Evolutionary conservation across 306 rosid species (phyloP), one percentile per base, ranked within the genome.

Genomic region (Lathyrus tuberosus): DNA sequence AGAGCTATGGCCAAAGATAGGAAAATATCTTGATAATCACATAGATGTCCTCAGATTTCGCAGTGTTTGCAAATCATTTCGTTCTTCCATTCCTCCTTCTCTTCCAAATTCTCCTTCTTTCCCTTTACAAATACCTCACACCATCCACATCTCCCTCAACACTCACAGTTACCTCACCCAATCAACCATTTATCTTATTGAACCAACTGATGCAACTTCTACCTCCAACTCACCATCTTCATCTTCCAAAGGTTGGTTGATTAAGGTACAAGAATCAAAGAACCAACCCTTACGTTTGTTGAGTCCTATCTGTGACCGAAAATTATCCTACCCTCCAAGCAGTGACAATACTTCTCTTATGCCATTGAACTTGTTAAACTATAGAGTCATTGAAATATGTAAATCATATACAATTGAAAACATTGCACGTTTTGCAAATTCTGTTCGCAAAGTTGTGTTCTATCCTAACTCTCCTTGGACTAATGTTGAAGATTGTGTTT

Each of bases 11-110:
- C 65, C 70, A 0, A 63, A 33, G 73, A 81, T 86, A 72, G 84
- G 86, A 51, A 75, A 68, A 16, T 70, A 8, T 20, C 81, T 89
- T 16, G 75, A 78, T 5, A 53, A 28, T 11, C 81, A 74, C 63
- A 26, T 84, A 46, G 89, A 81, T 61, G 57, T 85, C 57, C 78
- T 87, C 30, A 64, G 87, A 69, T 86, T 86, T 56, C 88, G 92
- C 38, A 70, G 92, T 47, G 86, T 86, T 24, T 84, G 88, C 18
- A 17, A 38, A 2, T 46, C 76, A 1, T 84, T 77, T 76, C 80
- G 88, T n/a, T 84, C 83, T 69, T 74, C 87, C 10, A 35, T 82
- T 8, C 82, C 86, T 74, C 53, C 58, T 15, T 33, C 62, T 54
- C 49, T 5, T n/a, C 76, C 43, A 14, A 79, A 65, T 4, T 69